phyloP scores from a whole-genome alignment of 352 stramenopile species.

The Phytophthora hibernalis region DNA sequence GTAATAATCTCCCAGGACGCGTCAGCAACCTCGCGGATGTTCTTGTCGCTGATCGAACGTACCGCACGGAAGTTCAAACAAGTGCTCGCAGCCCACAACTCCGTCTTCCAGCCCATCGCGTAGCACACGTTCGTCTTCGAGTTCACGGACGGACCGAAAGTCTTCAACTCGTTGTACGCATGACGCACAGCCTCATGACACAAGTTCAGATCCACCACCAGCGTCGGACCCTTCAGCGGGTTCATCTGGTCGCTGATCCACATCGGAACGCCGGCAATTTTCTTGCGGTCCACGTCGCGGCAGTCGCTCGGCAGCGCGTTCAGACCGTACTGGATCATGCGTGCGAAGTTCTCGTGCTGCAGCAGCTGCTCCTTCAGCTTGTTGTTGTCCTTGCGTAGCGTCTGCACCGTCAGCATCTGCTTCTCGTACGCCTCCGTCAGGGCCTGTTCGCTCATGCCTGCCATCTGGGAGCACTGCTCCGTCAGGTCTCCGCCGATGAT shows the following conservation, averaged over 20 bases:
- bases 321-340: slow-evolving; percentile 86
- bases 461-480: slow-evolving; percentile 84
- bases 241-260: slow-evolving; percentile 88
- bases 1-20: slow-evolving; percentile 88
- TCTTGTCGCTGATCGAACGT: slow-evolving; percentile 66
- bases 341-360: slow-evolving; percentile 87
- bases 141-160: slow-evolving; percentile 76
- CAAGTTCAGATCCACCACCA: slow-evolving; percentile 81
- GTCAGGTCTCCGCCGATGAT: slow-evolving; percentile 82
- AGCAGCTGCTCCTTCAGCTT: slow-evolving; percentile 83
- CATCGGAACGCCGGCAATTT: slow-evolving; percentile 72
- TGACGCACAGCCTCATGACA: slow-evolving; percentile 82
- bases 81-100: slow-evolving; percentile 80
- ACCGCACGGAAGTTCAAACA: slow-evolving; percentile 80
- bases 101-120: slow-evolving; percentile 87
- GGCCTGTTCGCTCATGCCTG: slow-evolving; percentile 81
- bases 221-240: slow-evolving; percentile 71
- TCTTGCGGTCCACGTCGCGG: slow-evolving; percentile 80
- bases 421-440: slow-evolving; percentile 84
- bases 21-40: slow-evolving; percentile 75
- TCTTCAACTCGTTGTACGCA: slow-evolving; percentile 83
- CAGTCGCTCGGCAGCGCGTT: slow-evolving; percentile 81
- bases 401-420: slow-evolving; percentile 84
- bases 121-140: slow-evolving; percentile 89
- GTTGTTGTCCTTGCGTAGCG: slow-evolving; percentile 84